These are phyloP conservation scores for Moringa oleifera DNA, from an alignment of 345 rosid species.

Conservation along the genomic window DNA sequence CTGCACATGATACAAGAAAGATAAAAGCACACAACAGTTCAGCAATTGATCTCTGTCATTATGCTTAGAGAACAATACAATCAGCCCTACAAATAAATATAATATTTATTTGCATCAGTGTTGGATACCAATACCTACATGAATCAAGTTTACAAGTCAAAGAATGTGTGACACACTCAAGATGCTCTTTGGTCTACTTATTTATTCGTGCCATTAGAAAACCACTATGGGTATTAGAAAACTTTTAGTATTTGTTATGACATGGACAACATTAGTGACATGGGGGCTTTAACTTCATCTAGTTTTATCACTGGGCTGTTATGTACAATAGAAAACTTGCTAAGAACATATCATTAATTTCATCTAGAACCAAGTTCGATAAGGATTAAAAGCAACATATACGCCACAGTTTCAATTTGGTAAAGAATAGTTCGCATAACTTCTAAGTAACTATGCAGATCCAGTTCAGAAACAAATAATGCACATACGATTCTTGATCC, in stretches of 20 bases:
- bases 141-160: neutral
- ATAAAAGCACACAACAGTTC: neutral
- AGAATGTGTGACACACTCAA: neutral
- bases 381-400: neutral
- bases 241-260: no score
- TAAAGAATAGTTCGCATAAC: neutral
- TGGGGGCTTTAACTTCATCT: no score
- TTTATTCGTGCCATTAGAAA: no score
- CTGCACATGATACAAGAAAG: no score
- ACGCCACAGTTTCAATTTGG: neutral
- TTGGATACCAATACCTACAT: neutral
- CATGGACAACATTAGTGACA: no score
- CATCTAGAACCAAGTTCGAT: no score
- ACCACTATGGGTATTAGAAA: no score
- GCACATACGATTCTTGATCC: neutral
- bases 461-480: neutral
- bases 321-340: no score
- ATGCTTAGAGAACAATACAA: neutral
- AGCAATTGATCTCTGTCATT: neutral
- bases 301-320: no score
- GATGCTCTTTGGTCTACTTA: no score
- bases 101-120: neutral
- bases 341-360: no score
- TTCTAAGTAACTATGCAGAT: neutral
- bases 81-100: neutral